These are phyloP conservation scores for Nannochloris sp. DNA, from an alignment of 139 green algal genomes.

Conservation along the genomic window DNA sequence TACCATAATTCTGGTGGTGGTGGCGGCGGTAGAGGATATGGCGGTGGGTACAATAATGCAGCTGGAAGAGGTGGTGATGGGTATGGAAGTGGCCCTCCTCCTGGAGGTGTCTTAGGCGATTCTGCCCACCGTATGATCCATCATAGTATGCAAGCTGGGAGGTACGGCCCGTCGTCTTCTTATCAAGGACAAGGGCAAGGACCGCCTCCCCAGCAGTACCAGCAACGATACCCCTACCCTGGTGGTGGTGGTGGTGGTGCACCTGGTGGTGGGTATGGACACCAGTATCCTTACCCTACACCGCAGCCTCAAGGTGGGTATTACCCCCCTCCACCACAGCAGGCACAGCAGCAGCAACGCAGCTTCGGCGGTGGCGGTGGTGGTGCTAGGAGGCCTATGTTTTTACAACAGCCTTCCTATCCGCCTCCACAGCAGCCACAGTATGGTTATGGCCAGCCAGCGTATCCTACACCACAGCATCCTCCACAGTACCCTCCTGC, in stretches of 20 bases:
- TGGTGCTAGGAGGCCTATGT: not conserved
- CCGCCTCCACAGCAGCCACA: not conserved
- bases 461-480: not conserved
- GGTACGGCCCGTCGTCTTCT: not conserved
- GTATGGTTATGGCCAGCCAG: not conserved
- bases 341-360: too few relatives aligned
- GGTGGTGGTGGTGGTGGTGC: not conserved
- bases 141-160: constrained; percentile 12
- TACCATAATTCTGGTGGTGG: not conserved
- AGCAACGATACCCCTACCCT: not conserved
- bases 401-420: not conserved
- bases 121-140: constrained; percentile 38
- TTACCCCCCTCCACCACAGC: not conserved
- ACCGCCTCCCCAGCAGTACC: not conserved
- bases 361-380: too few relatives aligned
- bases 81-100: not conserved
- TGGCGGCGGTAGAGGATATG: not conserved
- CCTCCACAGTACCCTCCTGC: not conserved
- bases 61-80: not conserved
- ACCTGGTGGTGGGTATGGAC: not conserved
- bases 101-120: constrained; percentile 11
- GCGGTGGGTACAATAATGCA: not conserved
- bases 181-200: not conserved
- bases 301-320: not conserved
- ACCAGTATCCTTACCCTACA: not conserved